Conservation (phyloP, 2,329 filamentous ascomycete species). For the Rosellinia necatrix region DNA sequence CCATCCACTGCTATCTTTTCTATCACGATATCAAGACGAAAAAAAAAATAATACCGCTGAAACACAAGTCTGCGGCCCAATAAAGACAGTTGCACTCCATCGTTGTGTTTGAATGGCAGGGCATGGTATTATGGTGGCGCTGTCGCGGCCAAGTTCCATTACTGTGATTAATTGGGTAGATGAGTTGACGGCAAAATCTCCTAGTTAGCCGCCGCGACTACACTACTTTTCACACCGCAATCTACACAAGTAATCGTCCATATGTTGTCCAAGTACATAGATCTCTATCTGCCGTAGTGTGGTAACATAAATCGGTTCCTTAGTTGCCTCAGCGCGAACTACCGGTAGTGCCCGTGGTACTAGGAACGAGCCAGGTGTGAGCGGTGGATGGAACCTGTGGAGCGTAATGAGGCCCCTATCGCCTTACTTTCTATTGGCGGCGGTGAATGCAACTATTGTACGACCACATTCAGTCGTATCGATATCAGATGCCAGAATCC, state of each 20-base stretch:
- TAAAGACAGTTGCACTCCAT: too few species aligned
- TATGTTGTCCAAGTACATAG: not conserved
- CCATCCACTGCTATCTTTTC: conserved; percentile 4
- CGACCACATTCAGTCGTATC: too few species aligned
- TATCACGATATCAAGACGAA: conserved; percentile 11
- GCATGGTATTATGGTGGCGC: not conserved
- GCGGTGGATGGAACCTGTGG: conserved; percentile 10
- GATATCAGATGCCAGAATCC: not conserved
- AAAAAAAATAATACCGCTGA: conserved; percentile 25
- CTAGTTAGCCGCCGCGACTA: not conserved
- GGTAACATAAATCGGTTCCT: conserved; percentile 3
- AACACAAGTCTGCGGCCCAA: too few species aligned
- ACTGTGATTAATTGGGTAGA: not conserved
- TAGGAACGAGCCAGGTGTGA: conserved; percentile 15
- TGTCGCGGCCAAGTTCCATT: not conserved
- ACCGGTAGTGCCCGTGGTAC: conserved; percentile 5
- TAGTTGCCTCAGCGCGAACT: not conserved
- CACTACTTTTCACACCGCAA: not conserved
- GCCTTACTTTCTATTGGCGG: not conserved
- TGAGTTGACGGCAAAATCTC: not conserved
- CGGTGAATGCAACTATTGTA: not conserved
- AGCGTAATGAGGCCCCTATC: conserved; percentile 4
- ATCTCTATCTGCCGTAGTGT: not conserved
- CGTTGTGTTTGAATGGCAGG: too few species aligned
- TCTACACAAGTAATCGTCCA: too few species aligned